Conservation (phyloP, 768 basidiomycete genomes). For the Tricholoma furcatifolium region DNA sequence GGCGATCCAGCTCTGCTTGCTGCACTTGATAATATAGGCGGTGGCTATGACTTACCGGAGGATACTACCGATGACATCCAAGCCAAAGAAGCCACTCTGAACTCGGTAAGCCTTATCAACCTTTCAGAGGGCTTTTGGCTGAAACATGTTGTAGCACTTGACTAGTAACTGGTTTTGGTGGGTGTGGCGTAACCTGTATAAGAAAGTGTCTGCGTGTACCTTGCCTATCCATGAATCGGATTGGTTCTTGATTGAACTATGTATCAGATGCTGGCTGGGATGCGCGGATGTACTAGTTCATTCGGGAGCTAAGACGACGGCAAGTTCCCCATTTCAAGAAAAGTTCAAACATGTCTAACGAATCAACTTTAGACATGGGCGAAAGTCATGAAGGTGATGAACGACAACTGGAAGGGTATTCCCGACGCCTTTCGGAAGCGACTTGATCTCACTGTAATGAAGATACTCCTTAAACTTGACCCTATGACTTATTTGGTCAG, state of each 20-base stretch:
- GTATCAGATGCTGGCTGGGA: conserved; percentile 75
- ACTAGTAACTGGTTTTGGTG: conserved; percentile 13
- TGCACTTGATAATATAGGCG: conserved; percentile 38
- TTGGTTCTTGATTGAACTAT: conserved; percentile 43
- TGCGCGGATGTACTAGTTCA: conserved; percentile 61
- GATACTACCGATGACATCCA: conserved; percentile 27
- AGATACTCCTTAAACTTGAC: conserved; percentile 53
- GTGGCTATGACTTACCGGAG: conserved; percentile 24
- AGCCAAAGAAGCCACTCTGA: conserved; percentile 35
- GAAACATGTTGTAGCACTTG: conserved; percentile 12
- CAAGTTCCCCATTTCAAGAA: conserved; percentile 12
- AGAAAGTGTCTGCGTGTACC: conserved; percentile 38
- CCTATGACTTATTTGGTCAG: conserved; percentile 60
- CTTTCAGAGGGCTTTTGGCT: not conserved
- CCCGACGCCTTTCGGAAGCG: conserved; percentile 45
- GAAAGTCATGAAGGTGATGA: conserved; percentile 41
- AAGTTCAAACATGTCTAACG: not conserved
- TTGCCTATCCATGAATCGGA: conserved; percentile 18
- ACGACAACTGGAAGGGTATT: conserved; percentile 46
- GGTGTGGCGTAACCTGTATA: conserved; percentile 41
- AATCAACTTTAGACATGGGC: conserved; percentile 53
- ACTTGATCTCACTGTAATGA: conserved; percentile 63
- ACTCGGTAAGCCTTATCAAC: not conserved
- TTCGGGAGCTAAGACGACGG: conserved; percentile 18
- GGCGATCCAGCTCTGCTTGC: conserved; percentile 63